Evolutionary conservation across 2,329 filamentous ascomycete genomes (phyloP), one percentile per base, ranked within the genome.

Genomic region (Bipolaris sorokiniana): DNA sequence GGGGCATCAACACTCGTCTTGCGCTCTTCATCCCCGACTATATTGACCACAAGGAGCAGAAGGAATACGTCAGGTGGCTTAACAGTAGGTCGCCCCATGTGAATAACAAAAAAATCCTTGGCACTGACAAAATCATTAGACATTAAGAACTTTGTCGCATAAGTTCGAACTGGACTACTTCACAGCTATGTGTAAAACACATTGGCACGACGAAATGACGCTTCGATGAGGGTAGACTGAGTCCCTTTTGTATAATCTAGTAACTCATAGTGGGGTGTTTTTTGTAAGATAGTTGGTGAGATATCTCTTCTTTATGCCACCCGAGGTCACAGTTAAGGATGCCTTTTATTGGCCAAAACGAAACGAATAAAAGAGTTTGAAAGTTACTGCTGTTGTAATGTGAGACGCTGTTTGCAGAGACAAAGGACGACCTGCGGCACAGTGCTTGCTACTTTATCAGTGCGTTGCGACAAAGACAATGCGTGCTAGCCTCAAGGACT

Each of bases 41-140:
- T 81, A 93, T 98, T 73, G 92, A 98, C 76, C 87, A 90, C 80
- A 99, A 99, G 88, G 95, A 99, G 86, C 94, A 98, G 86, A 90
- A 88, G 81, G 95, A 99, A 84, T 99, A 99, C 79, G 82, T 96
- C 61, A 82, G 85, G 65, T 99, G 96, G 95, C 82, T 99, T 77
- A 85, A 88, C 78, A 87, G 70, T 75, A 64, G 66, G 72, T 73
- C 7, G 15, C 23, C 10, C 46, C 18, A 15, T 6, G 10, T 13
- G 40, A 38, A 28, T 5, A 38, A 23, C 28, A 16, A 3, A 5
- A 31, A 28, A 11, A n/a, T 7, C 9, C 2, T 22, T 16, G 7
- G 63, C 41, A 36, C 68, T 74, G 67, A 75, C 58, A 11, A 16
- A 34, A 11, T n/a, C 13, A 42, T 5, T 58, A 85, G 90, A 90